phyloP scores from a whole-genome alignment of 2,329 filamentous ascomycete species.

The Emergomyces africanus region DNA sequence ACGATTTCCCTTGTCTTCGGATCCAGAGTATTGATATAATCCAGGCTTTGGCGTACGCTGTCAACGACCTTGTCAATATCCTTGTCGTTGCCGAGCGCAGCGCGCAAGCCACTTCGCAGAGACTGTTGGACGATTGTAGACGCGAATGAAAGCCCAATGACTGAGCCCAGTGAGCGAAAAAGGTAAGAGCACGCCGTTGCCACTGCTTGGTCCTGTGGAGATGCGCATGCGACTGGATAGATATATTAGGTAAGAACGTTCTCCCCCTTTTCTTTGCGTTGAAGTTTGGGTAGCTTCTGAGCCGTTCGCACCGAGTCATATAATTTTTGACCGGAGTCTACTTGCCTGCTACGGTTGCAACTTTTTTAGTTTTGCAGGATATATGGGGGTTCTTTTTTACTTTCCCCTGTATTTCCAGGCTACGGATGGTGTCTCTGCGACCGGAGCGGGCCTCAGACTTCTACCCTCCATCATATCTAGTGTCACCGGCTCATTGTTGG shows the following conservation, averaged over 20 bases:
- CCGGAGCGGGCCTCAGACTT: constrained; percentile 50
- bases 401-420: constrained; percentile 70
- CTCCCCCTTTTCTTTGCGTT: constrained; percentile 53
- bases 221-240: constrained; percentile 50
- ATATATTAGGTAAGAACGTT: constrained; percentile 16
- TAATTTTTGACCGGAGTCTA: constrained; percentile 56
- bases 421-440: constrained; percentile 51
- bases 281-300: constrained; percentile 55
- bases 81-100: constrained; percentile 42
- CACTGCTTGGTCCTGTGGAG: constrained; percentile 55
- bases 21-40: constrained; percentile 54
- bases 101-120: constrained; percentile 45
- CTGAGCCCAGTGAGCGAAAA: constrained; percentile 59
- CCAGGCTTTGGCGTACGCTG: constrained; percentile 55
- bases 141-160: constrained; percentile 54
- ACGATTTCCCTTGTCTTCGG: constrained; percentile 48
- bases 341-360: constrained; percentile 58
- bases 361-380: constrained; percentile 55
- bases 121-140: constrained; percentile 60
- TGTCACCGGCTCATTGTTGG: constrained; percentile 51
- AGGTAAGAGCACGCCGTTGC: constrained; percentile 70
- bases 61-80: constrained; percentile 55
- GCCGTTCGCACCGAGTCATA: constrained; percentile 61
- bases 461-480: constrained; percentile 52
- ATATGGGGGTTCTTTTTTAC: constrained; percentile 53